Evolutionary conservation across 2,329 filamentous ascomycete species (phyloP), one percentile per base, ranked within the genome.

Genomic region (Fusarium mangiferae): DNA sequence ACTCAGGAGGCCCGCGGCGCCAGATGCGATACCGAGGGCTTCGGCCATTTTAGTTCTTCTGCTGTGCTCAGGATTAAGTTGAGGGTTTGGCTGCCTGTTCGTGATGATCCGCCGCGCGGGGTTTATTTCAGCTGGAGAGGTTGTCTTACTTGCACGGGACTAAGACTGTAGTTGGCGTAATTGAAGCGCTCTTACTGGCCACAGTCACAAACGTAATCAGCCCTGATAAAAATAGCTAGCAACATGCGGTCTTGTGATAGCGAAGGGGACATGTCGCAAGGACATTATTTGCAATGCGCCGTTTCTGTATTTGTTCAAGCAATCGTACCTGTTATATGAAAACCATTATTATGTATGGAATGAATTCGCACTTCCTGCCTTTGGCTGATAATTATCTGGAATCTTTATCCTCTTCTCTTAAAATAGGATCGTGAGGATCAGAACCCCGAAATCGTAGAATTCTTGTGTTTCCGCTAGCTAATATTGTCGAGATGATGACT

Each of bases 261-360:
- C 7, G 28, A 33, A 49, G 35, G 17, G 12, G 28, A 33, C 7
- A 36, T 52, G 4, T 20, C 14, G 2, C 18, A 26, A 15, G 1
- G 17, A 17, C 5, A 26, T 36, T 26, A 9, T 26, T 26, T 12
- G 11, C 3, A 26, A 18, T 51, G 4, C 4, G 7, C 22, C 11
- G 3, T 49, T 9, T 13, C 22, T 22, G 10, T 13, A 3, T 15
- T 10, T 2, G 6, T 48, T 30, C 3, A 30, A 48, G 26, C 0
- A 17, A 17, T 12, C n/a, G 28, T 30, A 30, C 12, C 30, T 30
- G 12, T 12, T 5, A 3, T 30, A 30, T 30, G 20, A 26, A 4
- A 1, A 7, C 2, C 4, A 45, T 26, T 8, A 45, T 14, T 26
- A 13, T 45, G 0, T 26, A 26, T 26, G 10, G 0, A 20, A 26